Evolutionary conservation across 176 grass and related monocot genomes (phyloP).

Genomic region (Alopecurus myosuroides): DNA sequence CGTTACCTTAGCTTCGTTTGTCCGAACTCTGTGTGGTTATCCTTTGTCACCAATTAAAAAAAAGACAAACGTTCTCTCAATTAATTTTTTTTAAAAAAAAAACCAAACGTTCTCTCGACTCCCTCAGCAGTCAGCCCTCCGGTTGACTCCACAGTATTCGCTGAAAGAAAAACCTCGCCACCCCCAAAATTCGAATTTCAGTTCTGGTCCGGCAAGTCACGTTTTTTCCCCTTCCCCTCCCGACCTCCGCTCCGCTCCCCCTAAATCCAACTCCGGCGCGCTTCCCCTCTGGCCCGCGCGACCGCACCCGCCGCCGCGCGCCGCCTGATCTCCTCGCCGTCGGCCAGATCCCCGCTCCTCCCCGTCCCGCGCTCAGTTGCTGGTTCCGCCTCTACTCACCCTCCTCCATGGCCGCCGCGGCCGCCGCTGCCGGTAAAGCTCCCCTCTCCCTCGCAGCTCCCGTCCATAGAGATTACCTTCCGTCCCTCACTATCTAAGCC

Average conservation of each 20-base stretch:
- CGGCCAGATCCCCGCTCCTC: not conserved
- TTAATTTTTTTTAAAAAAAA: too few species aligned
- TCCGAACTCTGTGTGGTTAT: too few species aligned
- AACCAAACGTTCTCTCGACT: too few species aligned
- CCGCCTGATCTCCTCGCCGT: not conserved
- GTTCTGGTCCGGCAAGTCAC: not conserved
- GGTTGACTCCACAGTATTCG: too few species aligned
- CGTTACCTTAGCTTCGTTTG: too few species aligned
- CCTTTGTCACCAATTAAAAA: too few species aligned
- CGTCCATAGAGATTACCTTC: not conserved
- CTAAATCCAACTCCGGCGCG: not conserved
- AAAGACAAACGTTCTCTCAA: too few species aligned
- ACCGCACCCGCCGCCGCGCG: not conserved
- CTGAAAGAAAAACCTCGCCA: too few species aligned
- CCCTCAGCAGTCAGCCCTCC: too few species aligned
- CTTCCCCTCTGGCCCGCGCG: not conserved
- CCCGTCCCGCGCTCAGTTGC: not conserved
- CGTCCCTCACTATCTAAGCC: not conserved
- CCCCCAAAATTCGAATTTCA: slow-evolving; percentile 24
- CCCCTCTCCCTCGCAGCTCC: not conserved
- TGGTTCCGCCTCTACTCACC: not conserved
- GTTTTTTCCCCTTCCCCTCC: not conserved
- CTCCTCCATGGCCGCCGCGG: slow-evolving; percentile 31
- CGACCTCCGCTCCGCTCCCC: not conserved
- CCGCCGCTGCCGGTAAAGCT: slow-evolving; percentile 28